Percentiles rank a stretch among this genome's conserved stretches.
phyloP scores from a whole-genome alignment of 441 rosid genomes.

The Syzygium malaccense region DNA sequence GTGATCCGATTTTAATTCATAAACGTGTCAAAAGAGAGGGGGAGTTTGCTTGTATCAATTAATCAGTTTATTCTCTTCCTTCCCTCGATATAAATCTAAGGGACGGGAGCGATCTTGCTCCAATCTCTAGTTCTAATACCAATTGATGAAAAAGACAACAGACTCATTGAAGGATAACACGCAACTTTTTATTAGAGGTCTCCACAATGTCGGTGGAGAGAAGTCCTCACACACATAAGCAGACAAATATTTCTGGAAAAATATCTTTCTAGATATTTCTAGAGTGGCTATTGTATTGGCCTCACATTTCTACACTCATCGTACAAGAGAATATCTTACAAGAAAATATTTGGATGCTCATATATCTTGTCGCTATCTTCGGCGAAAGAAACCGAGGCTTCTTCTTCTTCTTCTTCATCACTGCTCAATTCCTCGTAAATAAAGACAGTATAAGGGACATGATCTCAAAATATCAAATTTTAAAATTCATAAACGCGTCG shows the following conservation, averaged over 20 bases:
- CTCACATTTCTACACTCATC: not conserved
- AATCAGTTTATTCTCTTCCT: not conserved
- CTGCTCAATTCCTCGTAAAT: rapidly evolving
- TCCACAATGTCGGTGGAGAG: not conserved
- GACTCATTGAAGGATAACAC: not conserved
- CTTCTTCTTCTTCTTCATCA: not conserved
- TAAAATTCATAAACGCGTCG: no score
- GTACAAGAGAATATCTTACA: not conserved
- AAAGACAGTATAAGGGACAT: no score
- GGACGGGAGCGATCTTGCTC: not conserved
- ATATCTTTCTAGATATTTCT: not conserved
- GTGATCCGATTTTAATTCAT: not conserved
- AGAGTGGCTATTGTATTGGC: rapidly evolving
- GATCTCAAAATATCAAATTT: no score
- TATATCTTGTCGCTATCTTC: not conserved
- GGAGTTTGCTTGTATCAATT: not conserved
- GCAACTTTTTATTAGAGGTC: not conserved
- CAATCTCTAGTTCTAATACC: not conserved
- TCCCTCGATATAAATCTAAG: not conserved
- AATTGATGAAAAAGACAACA: not conserved
- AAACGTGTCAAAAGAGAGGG: not conserved
- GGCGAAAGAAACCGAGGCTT: not conserved
- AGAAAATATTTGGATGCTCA: not conserved
- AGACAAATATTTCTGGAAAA: not conserved
- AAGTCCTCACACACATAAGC: not conserved